A percentile compares a stretch with the other conserved stretches of the same genome.
Conservation (phyloP, 257 asterid species). For the Forsythia viridissima region DNA sequence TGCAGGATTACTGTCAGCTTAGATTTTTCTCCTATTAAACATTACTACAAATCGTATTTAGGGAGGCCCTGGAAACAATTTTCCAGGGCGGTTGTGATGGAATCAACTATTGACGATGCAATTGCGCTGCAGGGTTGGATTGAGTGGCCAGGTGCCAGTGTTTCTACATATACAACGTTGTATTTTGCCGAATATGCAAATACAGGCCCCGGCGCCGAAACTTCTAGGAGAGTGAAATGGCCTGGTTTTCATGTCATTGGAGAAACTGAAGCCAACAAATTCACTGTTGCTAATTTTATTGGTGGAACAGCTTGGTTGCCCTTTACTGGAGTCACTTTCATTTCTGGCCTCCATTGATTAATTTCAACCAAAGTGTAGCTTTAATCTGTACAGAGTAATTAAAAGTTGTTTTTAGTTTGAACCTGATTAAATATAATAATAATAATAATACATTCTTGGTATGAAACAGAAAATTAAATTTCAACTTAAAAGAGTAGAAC, state of each 20-base stretch:
- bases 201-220: slow-evolving; percentile 3
- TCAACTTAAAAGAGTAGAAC: no score
- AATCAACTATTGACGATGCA: slow-evolving; percentile 17
- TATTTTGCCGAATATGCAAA: slow-evolving; percentile 12
- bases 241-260: slow-evolving; percentile 22
- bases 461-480: no score
- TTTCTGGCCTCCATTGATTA: slow-evolving; percentile 13
- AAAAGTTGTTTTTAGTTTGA: not conserved
- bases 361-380: not conserved
- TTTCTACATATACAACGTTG: not conserved
- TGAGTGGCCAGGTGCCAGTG: slow-evolving; percentile 11
- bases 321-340: slow-evolving; percentile 52
- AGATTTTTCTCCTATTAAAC: slow-evolving; percentile 21
- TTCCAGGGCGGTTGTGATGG: slow-evolving; percentile 23
- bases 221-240: slow-evolving; percentile 15
- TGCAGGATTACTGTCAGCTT: slow-evolving; percentile 25
- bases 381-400: not conserved
- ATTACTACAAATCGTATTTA: slow-evolving; percentile 13
- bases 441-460: no score
- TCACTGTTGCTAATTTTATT: slow-evolving; percentile 33
- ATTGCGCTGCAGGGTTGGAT: slow-evolving; percentile 19
- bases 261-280: slow-evolving; percentile 16
- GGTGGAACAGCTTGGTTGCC: slow-evolving; percentile 55
- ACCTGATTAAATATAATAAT: no score
- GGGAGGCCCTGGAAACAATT: slow-evolving; percentile 24